Base-by-base conservation (phyloP, 768 basidiomycete species). In the Podaxis pistillaris region DNA sequence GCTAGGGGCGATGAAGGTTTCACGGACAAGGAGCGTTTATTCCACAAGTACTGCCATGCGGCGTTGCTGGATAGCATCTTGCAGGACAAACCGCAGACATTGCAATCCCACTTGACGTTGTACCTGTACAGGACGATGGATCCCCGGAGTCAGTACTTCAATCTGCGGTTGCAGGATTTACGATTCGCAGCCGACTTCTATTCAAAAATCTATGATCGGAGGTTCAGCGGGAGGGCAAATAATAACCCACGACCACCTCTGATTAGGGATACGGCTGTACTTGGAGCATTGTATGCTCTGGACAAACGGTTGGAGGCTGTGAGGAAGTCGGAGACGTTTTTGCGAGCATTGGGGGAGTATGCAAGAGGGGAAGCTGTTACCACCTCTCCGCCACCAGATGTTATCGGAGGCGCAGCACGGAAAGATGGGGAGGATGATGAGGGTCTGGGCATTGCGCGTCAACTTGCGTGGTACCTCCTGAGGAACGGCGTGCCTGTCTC, bases 1-100 rank as follows among this genome's bases (percentile, higher is more conserved):
- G 87, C 88, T 52, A 81, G 88, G 4, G 64, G 65, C 7, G 83
- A 79, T 19, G 82, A 83, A 52, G 85, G 81, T 3, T 83, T 83
- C 63, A 85, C 85, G 11, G 77, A 80, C 3, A 78, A 79, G 28
- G 90, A 91, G 67, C 79, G 78, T 49, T 70, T 86, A 9, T 87
- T 92, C 71, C 84, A 86, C 63, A 80, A 80, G 9, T 94, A 90
- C 66, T 88, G 90, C 66, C 87, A 90, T 66, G 90, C 91, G 0
- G 81, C 84, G 30, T 73, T 94, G 12, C 79, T 95, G 47, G 96
- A 98, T 71, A 90, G 91, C 74, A 89, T 98, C 55, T 77, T 94
- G n/a, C 88, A 92, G 71, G 95, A 96, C 74, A 97, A 96, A 71
- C 86, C 90, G 12, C 83, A 86, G 62, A 87, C 90, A 0, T 74